These are phyloP conservation scores for Lepiota venenata DNA, from an alignment of 768 basidiomycete genomes.

Conservation along the genomic window DNA sequence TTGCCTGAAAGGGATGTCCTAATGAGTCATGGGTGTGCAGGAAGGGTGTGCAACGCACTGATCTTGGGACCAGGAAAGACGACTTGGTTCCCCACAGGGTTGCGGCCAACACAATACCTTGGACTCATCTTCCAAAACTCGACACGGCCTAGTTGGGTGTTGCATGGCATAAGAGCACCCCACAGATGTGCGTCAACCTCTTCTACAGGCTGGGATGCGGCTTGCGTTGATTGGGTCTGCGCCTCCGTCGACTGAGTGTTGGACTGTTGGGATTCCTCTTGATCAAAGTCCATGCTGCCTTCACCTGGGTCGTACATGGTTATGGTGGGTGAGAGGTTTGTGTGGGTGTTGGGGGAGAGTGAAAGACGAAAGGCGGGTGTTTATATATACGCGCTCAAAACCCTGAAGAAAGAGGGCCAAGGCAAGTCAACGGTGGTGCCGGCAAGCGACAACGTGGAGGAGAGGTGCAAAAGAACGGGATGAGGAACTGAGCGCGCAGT, in stretches of 20 bases:
- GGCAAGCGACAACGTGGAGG: background rate
- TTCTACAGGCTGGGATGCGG: slow-evolving; percentile 32
- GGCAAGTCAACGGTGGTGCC: too few relatives aligned
- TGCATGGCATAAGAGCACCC: slow-evolving; percentile 72
- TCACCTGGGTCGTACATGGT: slow-evolving; percentile 18
- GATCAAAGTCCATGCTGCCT: slow-evolving; percentile 20
- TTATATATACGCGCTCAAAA: too few relatives aligned
- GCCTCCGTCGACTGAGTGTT: slow-evolving; percentile 30
- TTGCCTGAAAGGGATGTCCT: slow-evolving; percentile 37
- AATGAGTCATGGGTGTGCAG: background rate
- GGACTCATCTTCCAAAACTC: slow-evolving; percentile 57
- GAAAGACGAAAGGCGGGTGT: background rate
- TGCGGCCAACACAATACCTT: slow-evolving; percentile 54
- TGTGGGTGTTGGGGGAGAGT: slow-evolving; percentile 10
- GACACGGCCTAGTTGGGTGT: slow-evolving; percentile 44
- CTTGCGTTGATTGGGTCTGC: slow-evolving; percentile 44
- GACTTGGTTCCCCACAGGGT: slow-evolving; percentile 42
- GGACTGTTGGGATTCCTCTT: slow-evolving; percentile 15
- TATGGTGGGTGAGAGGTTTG: slow-evolving; percentile 8
- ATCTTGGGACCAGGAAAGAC: slow-evolving; percentile 70
- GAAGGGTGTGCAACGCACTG: slow-evolving; percentile 44
- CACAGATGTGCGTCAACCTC: slow-evolving; percentile 48
- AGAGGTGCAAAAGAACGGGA: background rate
- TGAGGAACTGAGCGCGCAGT: background rate
- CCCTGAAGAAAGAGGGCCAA: too few relatives aligned